Percentiles rank a stretch among this genome's conserved stretches.
phyloP scores from a whole-genome alignment of 169 alveolate species.

The Miamiensis avidus region DNA sequence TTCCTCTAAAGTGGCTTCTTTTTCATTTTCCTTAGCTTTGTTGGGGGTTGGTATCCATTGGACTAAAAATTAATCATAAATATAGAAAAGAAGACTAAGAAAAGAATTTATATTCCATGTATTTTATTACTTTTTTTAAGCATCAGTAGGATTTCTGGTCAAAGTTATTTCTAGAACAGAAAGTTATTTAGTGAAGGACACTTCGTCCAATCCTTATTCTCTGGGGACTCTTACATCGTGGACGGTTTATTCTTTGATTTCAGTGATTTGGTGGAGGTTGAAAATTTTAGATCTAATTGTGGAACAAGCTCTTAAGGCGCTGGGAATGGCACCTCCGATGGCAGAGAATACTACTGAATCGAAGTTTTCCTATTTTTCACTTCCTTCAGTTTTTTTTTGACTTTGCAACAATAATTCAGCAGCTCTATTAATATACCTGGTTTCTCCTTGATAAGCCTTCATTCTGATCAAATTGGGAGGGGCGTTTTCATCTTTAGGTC shows the following conservation, averaged over 20 bases:
- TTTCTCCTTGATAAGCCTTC: too few species aligned
- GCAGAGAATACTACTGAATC: not conserved
- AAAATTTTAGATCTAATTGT: not conserved
- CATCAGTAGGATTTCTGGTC: not conserved
- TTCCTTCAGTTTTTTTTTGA: too few species aligned
- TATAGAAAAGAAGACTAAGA: too few species aligned
- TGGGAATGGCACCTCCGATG: not conserved
- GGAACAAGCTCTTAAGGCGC: not conserved
- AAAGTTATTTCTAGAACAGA: not conserved
- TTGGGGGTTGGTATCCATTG: not conserved
- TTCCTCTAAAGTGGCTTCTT: not conserved
- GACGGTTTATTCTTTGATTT: not conserved
- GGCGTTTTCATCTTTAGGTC: too few species aligned
- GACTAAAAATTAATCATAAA: not conserved
- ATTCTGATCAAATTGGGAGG: too few species aligned
- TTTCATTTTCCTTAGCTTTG: not conserved
- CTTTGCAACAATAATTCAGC: not conserved
- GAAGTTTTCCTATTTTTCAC: not conserved
- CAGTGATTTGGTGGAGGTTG: not conserved
- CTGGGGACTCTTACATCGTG: not conserved
- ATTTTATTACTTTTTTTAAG: not conserved
- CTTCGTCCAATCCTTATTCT: not conserved
- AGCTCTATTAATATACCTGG: not conserved
- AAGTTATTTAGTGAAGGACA: too few species aligned
- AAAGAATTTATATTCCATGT: not conserved